Evolutionary conservation across 148 eudicot genomes (phyloP).

Genomic region (Hydrangea macrophylla): DNA sequence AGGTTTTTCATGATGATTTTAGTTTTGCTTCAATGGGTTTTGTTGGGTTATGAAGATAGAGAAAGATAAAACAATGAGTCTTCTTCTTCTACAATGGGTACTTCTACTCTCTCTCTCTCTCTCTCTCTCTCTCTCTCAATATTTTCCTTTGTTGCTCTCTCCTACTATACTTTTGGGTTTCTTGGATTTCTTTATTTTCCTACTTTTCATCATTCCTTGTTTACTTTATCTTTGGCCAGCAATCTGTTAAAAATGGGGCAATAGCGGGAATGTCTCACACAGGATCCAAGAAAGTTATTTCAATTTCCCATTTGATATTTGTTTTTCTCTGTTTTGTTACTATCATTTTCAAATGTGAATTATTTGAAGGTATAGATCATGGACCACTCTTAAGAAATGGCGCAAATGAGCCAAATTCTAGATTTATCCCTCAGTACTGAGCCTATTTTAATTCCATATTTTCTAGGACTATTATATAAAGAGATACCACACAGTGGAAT

Average conservation of each 20-base stretch:
- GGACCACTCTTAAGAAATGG: too few relatives aligned
- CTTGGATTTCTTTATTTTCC: slow-evolving; percentile 38
- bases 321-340: too few relatives aligned
- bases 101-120: too few relatives aligned
- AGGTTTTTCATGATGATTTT: slow-evolving; percentile 67
- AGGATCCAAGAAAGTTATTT: slow-evolving; percentile 73
- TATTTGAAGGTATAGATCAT: too few relatives aligned
- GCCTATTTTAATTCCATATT: too few relatives aligned
- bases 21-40: slow-evolving; percentile 40
- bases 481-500: too few relatives aligned
- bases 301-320: slow-evolving; percentile 40
- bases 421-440: too few relatives aligned
- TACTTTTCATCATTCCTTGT: slow-evolving; percentile 76
- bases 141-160: too few relatives aligned
- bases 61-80: slow-evolving; percentile 16
- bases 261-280: slow-evolving; percentile 31
- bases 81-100: neutral
- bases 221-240: slow-evolving; percentile 63
- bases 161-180: slow-evolving; percentile 20
- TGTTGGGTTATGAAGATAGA: slow-evolving; percentile 38
- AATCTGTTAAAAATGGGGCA: slow-evolving; percentile 31
- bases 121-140: slow-evolving; percentile 2
- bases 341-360: too few relatives aligned
- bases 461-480: too few relatives aligned
- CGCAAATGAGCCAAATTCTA: too few relatives aligned